These are phyloP conservation scores for Chrysosporium queenslandicum DNA, from an alignment of 2,329 filamentous ascomycete species.

Conservation along the genomic window DNA sequence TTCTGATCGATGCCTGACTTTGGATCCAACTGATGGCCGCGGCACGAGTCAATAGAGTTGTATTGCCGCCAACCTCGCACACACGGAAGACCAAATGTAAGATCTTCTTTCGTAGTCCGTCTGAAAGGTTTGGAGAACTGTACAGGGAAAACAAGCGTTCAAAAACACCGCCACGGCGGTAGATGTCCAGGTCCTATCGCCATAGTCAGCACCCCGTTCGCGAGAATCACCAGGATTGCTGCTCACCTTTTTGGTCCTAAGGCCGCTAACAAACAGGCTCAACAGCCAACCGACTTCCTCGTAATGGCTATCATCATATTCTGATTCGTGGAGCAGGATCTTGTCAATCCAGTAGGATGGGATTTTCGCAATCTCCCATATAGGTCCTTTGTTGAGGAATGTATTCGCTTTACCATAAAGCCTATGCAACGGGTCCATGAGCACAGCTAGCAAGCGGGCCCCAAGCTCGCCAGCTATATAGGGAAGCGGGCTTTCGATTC, in stretches of 20 bases:
- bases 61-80: constrained; percentile 60
- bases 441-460: constrained; percentile 55
- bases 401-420: constrained; percentile 79
- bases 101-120: constrained; percentile 53
- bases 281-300: constrained; percentile 67
- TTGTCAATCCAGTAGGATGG: constrained; percentile 55
- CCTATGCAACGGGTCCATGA: constrained; percentile 66
- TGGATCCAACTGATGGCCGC: constrained; percentile 67
- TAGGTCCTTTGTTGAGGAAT: constrained; percentile 67
- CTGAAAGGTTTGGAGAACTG: constrained; percentile 53
- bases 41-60: constrained; percentile 67
- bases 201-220: not conserved
- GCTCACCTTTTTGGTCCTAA: constrained; percentile 45
- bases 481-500: constrained; percentile 53
- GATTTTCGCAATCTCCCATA: constrained; percentile 55
- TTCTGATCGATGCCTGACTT: constrained; percentile 46
- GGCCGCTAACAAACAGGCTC: constrained; percentile 58
- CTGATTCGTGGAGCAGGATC: constrained; percentile 63
- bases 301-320: constrained; percentile 62
- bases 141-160: constrained; percentile 65
- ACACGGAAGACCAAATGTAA: constrained; percentile 54
- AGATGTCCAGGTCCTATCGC: constrained; percentile 39
- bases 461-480: constrained; percentile 70
- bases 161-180: constrained; percentile 54
- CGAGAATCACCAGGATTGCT: not conserved